Evolutionary conservation across 2,329 filamentous ascomycete genomes (phyloP).

Genomic region (Aspergillus chevalieri): DNA sequence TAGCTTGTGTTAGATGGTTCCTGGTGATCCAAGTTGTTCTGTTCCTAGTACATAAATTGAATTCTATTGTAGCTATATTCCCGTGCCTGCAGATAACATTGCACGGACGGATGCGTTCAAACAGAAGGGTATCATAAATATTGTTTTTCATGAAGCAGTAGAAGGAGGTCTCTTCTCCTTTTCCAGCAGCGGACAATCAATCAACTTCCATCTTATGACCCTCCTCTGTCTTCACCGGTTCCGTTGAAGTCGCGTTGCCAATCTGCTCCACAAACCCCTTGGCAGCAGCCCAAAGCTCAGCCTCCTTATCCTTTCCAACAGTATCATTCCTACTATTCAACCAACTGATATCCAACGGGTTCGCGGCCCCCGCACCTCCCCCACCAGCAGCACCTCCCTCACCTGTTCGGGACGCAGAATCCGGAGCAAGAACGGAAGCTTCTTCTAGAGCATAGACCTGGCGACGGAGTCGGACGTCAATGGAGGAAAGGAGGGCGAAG

Average conservation of each 20-base stretch:
- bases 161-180: neutral
- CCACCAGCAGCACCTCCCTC: slow-evolving; percentile 24
- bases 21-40: neutral
- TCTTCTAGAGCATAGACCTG: slow-evolving; percentile 78
- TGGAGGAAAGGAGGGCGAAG: slow-evolving; percentile 64
- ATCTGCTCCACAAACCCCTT: slow-evolving; percentile 49
- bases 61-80: neutral
- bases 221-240: slow-evolving; percentile 9
- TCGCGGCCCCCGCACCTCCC: slow-evolving; percentile 37
- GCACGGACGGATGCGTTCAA: neutral
- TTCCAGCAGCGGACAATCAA: slow-evolving; percentile 12
- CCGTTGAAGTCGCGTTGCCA: slow-evolving; percentile 9
- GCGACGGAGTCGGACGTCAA: slow-evolving; percentile 67
- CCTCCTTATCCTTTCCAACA: slow-evolving; percentile 76
- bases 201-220: slow-evolving; percentile 37
- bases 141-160: neutral
- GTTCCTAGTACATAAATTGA: slow-evolving; percentile 2
- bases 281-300: slow-evolving; percentile 66
- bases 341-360: slow-evolving; percentile 75
- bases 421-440: slow-evolving; percentile 61
- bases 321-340: slow-evolving; percentile 79
- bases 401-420: slow-evolving; percentile 28
- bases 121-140: neutral
- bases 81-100: neutral
- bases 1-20: neutral